Percentiles rank a stretch among this genome's conserved stretches.
phyloP scores from a whole-genome alignment of 257 asterid genomes.

The Apocynum venetum region DNA sequence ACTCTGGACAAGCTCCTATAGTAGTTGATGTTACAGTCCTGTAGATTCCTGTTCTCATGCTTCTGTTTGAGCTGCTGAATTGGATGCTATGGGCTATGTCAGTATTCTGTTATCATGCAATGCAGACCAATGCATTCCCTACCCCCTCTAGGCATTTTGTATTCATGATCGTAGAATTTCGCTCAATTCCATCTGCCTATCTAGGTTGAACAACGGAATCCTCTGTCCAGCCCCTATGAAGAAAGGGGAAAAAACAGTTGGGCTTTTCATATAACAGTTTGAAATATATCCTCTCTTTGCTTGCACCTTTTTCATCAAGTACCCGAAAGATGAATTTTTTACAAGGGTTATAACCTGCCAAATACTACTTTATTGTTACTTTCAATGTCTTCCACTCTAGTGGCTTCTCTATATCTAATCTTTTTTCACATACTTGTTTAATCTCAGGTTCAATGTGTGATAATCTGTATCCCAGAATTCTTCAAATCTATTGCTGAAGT shows the following conservation, averaged over 20 bases:
- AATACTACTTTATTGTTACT: background rate
- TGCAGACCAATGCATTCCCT: background rate
- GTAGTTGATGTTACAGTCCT: background rate
- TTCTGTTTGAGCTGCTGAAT: constrained; percentile 1
- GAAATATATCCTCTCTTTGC: background rate
- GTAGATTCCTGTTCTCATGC: background rate
- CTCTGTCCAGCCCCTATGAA: background rate
- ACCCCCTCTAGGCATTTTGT: background rate
- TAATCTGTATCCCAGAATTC: constrained; percentile 22
- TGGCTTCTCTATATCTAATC: constrained; percentile 2
- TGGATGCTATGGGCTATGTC: background rate
- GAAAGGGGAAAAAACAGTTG: background rate
- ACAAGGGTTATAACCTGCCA: background rate
- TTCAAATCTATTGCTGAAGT: constrained; percentile 42
- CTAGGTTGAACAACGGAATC: background rate
- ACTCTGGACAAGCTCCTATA: background rate
- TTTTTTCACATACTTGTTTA: constrained; percentile 1
- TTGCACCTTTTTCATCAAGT: background rate
- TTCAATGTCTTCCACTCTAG: background rate
- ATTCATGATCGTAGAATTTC: background rate
- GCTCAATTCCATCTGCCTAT: background rate
- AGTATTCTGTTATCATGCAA: background rate
- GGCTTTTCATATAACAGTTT: background rate
- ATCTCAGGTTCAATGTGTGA: constrained; percentile 58
- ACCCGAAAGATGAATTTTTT: background rate